Evolutionary conservation across 1,284 basidiomycete species (phyloP), one percentile per base, ranked within the genome.

Genomic region (Xerocomus amazonicus): DNA sequence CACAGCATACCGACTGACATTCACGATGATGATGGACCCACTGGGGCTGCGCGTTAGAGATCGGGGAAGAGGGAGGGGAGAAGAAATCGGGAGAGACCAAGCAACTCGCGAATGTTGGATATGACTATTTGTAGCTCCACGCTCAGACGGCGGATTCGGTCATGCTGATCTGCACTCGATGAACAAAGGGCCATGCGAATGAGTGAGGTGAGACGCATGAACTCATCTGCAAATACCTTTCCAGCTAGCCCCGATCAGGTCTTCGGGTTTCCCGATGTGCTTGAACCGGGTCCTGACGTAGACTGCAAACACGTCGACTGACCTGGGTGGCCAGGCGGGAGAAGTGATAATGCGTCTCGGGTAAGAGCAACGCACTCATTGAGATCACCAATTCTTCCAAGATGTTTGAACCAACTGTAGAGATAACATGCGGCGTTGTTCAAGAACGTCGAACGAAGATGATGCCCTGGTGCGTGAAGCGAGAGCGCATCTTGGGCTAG

Each of bases 11-110:
- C 26, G 4, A 33, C 50, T 41, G 2, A 42, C 42, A 28, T 52
- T 52, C 8, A 44, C 45, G 34, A 68, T 42, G 35, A 71, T 59
- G 16, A 71, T 60, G 0, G 70, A 67, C 2, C 69, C 68, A 13
- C 59, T 58, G 4, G 37, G 8, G 65, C 59, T 8, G 59, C 66
- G 10, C 10, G 6, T 10, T n/a, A 46, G 16, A 38, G 26, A 31
- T 27, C 47, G 36, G 13, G 13, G 9, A 19, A 44, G 14, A 28
- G 23, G 12, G 23, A 28, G 12, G 42, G 42, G 3, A 26, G 14
- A 16, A 34, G 42, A 16, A 43, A 43, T 13, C 23, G 31, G 9
- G 42, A 34, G 4, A 14, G 31, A 4, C 42, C 42, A 1, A 32
- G 31, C 13, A 43, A 19, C 9, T 14, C 9, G 13, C 42, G 42